These are phyloP conservation scores for Curvularia hawaiiensis DNA, from an alignment of 2,329 filamentous ascomycete species.

Conservation along the genomic window DNA sequence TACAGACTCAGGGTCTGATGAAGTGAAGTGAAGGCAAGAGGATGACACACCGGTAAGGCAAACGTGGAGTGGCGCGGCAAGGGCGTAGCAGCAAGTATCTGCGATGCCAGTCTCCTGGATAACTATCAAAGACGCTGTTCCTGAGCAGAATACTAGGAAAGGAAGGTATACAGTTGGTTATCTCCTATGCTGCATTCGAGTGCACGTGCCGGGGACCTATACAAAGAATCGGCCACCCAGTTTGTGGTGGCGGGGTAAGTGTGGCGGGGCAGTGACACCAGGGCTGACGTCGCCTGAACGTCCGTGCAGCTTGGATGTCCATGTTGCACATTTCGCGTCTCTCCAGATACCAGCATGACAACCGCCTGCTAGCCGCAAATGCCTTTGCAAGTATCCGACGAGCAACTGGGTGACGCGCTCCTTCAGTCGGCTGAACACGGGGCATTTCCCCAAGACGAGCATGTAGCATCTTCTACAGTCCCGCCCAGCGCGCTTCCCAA, in stretches of 20 bases:
- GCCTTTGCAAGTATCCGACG: slow-evolving; percentile 36
- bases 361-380: slow-evolving; percentile 25
- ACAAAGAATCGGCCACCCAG: slow-evolving; percentile 4
- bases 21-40: background rate
- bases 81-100: background rate
- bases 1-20: slow-evolving; percentile 2
- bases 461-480: slow-evolving; percentile 59
- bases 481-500: slow-evolving; percentile 54
- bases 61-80: background rate
- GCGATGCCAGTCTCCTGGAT: background rate
- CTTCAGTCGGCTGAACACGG: slow-evolving; percentile 67
- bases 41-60: slow-evolving; percentile 1
- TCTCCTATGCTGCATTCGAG: background rate
- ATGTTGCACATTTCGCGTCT: background rate
- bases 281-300: slow-evolving; percentile 14
- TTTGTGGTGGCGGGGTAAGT: slow-evolving; percentile 25
- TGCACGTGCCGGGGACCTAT: slow-evolving; percentile 1
- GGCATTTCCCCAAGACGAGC: slow-evolving; percentile 62
- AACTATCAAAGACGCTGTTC: background rate
- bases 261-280: slow-evolving; percentile 24
- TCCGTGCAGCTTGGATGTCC: slow-evolving; percentile 12
- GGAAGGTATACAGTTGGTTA: background rate
- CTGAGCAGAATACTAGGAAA: background rate
- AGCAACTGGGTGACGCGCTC: slow-evolving; percentile 62
- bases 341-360: slow-evolving; percentile 24